These are phyloP conservation scores for Nicotiana benthamiana DNA, from an alignment of 257 asterid genomes.

Conservation along the genomic window DNA sequence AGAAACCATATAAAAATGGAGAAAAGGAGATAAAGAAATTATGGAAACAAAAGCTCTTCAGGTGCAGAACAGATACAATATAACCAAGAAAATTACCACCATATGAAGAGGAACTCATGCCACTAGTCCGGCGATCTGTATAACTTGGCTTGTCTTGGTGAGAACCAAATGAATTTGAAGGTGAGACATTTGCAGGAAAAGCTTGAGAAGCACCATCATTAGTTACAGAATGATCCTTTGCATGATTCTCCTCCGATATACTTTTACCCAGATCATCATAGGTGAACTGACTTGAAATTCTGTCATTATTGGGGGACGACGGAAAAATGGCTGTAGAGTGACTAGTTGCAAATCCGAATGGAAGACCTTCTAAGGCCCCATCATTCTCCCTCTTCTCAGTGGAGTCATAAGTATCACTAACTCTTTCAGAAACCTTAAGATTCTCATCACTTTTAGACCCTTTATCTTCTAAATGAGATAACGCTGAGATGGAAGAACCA, in stretches of 20 bases:
- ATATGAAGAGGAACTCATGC: conserved; percentile 29
- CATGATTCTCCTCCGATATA: conserved; percentile 23
- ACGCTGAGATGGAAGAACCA: conserved; percentile 13
- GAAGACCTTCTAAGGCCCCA: conserved; percentile 29
- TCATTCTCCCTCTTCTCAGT: conserved; percentile 32
- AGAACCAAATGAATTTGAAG: conserved; percentile 27
- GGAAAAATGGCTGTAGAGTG: conserved; percentile 16
- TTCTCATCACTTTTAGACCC: conserved; percentile 31
- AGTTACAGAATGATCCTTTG: conserved; percentile 28
- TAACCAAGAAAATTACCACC: conserved; percentile 39
- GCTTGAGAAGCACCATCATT: conserved; percentile 30
- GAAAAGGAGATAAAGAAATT: background rate
- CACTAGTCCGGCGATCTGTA: conserved; percentile 27
- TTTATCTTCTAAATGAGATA: conserved; percentile 23
- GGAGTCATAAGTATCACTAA: conserved; percentile 20
- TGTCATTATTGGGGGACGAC: conserved; percentile 24
- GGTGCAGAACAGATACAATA: background rate
- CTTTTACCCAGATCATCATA: conserved; percentile 24
- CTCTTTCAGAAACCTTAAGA: conserved; percentile 24
- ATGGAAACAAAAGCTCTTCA: background rate
- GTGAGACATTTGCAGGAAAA: conserved; percentile 28
- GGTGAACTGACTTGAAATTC: conserved; percentile 23
- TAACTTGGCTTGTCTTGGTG: conserved; percentile 30
- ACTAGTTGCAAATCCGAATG: conserved; percentile 23
- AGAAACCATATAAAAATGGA: conserved; percentile 7